Conservation (phyloP, 805 yeast species). For the Ogataea ramenticola region DNA sequence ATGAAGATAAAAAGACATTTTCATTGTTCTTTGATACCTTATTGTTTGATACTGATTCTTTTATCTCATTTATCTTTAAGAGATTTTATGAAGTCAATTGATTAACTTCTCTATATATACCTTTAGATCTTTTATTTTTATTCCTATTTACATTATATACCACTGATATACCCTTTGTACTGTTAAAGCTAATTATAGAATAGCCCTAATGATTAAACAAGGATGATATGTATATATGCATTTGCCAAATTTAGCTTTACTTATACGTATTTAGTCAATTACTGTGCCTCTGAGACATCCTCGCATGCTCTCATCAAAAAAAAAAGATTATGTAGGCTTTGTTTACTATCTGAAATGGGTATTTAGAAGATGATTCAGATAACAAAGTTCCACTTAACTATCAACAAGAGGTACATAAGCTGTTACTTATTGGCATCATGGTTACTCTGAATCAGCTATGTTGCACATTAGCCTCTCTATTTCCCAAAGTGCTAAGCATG, state of each 20-base stretch:
- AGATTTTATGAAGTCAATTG: slow-evolving; percentile 54
- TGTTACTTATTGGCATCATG: background rate
- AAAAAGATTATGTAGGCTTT: too few species aligned
- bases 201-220: too few species aligned
- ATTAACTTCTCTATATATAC: background rate
- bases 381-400: too few species aligned
- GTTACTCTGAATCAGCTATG: slow-evolving; percentile 16
- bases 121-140: background rate
- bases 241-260: too few species aligned
- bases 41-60: slow-evolving; percentile 56
- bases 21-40: slow-evolving; percentile 62
- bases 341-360: too few species aligned
- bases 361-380: too few species aligned
- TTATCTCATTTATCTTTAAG: slow-evolving; percentile 63
- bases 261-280: too few species aligned
- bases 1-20: slow-evolving; percentile 50
- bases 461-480: slow-evolving; percentile 30
- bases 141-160: background rate
- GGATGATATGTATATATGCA: too few species aligned
- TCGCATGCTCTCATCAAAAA: too few species aligned
- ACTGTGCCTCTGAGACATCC: too few species aligned
- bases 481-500: slow-evolving; percentile 44
- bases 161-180: background rate
- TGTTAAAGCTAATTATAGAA: too few species aligned
- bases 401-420: background rate